These are phyloP conservation scores for Elongisporangium undulatum DNA, from an alignment of 352 stramenopile genomes.

Conservation along the genomic window DNA sequence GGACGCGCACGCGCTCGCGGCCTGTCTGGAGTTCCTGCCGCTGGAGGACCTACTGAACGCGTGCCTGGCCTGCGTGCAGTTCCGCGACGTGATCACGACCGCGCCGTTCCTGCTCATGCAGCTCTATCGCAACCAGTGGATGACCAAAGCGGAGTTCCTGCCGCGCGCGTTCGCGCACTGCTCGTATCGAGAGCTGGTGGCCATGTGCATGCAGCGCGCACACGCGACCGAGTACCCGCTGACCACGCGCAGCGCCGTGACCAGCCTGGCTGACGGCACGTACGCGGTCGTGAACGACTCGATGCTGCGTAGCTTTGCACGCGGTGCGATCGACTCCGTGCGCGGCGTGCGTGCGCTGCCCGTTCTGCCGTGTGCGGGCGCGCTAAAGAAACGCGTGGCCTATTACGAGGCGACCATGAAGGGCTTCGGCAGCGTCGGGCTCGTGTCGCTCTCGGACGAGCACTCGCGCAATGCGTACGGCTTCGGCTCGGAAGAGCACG, in stretches of 20 bases:
- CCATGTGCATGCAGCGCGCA: constrained; percentile 32
- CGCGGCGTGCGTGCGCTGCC: constrained; percentile 47
- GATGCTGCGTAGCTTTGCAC: constrained; percentile 73
- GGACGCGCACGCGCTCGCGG: constrained; percentile 48
- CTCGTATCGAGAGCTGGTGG: constrained; percentile 37
- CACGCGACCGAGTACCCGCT: constrained; percentile 30
- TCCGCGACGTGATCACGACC: constrained; percentile 39
- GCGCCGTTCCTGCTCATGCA: constrained; percentile 44
- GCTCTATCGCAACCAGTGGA: constrained; percentile 67
- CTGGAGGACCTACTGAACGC: constrained; percentile 41
- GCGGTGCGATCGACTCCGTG: constrained; percentile 68
- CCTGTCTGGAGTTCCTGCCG: constrained; percentile 75
- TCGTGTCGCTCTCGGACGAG: constrained; percentile 61
- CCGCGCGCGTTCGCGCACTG: constrained; percentile 30
- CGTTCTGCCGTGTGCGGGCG: constrained; percentile 45
- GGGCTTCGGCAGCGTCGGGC: constrained; percentile 71
- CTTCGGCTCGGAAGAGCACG: constrained; percentile 77
- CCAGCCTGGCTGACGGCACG: constrained; percentile 26
- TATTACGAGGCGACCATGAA: constrained; percentile 81
- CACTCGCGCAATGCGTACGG: constrained; percentile 55
- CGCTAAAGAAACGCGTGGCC: constrained; percentile 42
- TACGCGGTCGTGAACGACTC: constrained; percentile 75
- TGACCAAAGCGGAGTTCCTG: constrained; percentile 13
- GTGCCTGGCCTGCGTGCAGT: constrained; percentile 45
- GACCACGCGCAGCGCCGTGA: constrained; percentile 57